Conservation (phyloP, 352 stramenopile genomes). For the Phytophthora rubi region DNA sequence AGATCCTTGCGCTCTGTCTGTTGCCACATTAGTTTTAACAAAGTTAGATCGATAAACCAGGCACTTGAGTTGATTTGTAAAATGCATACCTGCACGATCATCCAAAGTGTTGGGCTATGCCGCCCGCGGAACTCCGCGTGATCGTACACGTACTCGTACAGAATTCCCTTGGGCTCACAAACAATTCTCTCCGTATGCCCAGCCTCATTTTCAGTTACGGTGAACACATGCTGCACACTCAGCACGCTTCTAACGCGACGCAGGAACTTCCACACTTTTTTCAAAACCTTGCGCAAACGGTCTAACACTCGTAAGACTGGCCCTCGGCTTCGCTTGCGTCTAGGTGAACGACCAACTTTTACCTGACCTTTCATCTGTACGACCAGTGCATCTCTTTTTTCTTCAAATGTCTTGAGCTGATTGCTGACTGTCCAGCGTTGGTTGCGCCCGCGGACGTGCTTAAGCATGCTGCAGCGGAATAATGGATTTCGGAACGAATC, state of each 20-base stretch:
- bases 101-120: slow-evolving; percentile 58
- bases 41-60: neutral
- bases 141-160: slow-evolving; percentile 88
- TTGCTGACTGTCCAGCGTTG: slow-evolving; percentile 71
- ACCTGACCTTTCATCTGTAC: slow-evolving; percentile 61
- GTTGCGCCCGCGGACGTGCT: slow-evolving; percentile 59
- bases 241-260: slow-evolving; percentile 49
- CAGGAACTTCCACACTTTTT: slow-evolving; percentile 61
- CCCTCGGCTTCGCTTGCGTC: slow-evolving; percentile 34
- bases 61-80: neutral
- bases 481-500: slow-evolving; percentile 73
- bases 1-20: slow-evolving; percentile 84
- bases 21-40: neutral
- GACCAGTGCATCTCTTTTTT: slow-evolving; percentile 56
- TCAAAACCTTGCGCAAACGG: slow-evolving; percentile 45
- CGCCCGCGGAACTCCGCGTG: slow-evolving; percentile 71
- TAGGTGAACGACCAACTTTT: slow-evolving; percentile 25
- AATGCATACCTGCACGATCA: slow-evolving; percentile 65
- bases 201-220: slow-evolving; percentile 40
- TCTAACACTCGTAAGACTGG: slow-evolving; percentile 32
- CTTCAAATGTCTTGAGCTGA: slow-evolving; percentile 45
- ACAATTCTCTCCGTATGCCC: slow-evolving; percentile 65
- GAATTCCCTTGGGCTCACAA: slow-evolving; percentile 78
- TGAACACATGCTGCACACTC: slow-evolving; percentile 78
- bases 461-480: slow-evolving; percentile 69